A percentile compares a stretch with the other conserved stretches of the same genome.
phyloP scores from a whole-genome alignment of 352 stramenopile genomes.

The Phytophthora hibernalis region DNA sequence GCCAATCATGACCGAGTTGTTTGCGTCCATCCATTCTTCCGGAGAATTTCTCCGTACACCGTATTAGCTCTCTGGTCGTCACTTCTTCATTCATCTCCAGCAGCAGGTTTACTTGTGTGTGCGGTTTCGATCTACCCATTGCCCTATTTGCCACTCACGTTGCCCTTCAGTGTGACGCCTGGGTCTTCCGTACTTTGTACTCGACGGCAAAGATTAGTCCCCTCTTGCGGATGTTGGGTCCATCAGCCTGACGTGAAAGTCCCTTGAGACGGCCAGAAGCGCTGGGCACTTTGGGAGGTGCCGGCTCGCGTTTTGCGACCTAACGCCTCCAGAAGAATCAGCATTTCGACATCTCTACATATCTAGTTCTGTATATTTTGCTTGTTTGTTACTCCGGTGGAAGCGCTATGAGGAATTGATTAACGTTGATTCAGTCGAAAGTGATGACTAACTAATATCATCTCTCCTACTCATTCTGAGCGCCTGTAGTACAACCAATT shows the following conservation, averaged over 20 bases:
- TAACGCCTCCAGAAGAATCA: constrained; percentile 74
- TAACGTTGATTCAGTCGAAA: constrained; percentile 42
- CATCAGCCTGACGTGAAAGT: constrained; percentile 81
- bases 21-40: constrained; percentile 26
- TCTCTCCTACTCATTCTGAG: constrained; percentile 84
- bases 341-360: constrained; percentile 72
- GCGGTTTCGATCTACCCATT: constrained; percentile 13
- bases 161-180: constrained; percentile 52
- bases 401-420: constrained; percentile 53
- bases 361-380: constrained; percentile 1
- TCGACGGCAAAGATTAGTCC: constrained; percentile 69
- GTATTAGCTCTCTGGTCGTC: neutral
- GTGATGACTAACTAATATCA: constrained; percentile 65
- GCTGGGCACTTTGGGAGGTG: constrained; percentile 78
- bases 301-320: constrained; percentile 63
- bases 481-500: constrained; percentile 26
- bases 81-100: constrained; percentile 14
- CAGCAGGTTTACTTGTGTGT: constrained; percentile 15
- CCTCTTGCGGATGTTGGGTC: constrained; percentile 77
- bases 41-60: too few relatives aligned
- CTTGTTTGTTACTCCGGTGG: constrained; percentile 9
- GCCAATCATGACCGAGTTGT: constrained; percentile 13
- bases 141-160: constrained; percentile 75
- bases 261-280: constrained; percentile 68
- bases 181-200: constrained; percentile 70